A percentile compares a stretch with the other conserved stretches of the same genome.
Evolutionary conservation across 2,329 filamentous ascomycete genomes (phyloP).

Genomic region (Ceratocystiopsis minuta): DNA sequence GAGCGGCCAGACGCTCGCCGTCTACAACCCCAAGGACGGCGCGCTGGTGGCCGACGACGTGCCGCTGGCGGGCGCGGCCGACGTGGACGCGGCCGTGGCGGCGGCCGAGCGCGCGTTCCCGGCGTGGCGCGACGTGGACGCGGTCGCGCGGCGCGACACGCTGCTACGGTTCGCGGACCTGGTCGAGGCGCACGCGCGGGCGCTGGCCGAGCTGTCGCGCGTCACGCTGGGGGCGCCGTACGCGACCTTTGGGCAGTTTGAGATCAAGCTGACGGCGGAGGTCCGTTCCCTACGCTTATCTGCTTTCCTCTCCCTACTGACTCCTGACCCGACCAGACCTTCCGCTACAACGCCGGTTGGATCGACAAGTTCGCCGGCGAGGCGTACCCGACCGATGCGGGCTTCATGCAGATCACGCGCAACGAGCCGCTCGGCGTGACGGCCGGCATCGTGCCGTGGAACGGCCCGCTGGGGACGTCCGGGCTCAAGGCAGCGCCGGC

Average conservation of each 20-base stretch:
- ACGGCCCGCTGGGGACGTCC: background rate
- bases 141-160: background rate
- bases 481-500: background rate
- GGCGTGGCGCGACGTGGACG: background rate
- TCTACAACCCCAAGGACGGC: background rate
- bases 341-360: conserved; percentile 1
- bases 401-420: background rate
- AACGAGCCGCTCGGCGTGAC: background rate
- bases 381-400: background rate
- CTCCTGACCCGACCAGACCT: no score
- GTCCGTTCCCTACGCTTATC: no score
- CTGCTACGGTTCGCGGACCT: background rate
- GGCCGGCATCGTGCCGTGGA: conserved; percentile 1
- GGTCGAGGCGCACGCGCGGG: background rate
- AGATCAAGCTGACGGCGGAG: no score
- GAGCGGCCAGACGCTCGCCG: background rate
- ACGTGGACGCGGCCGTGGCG: background rate
- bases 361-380: conserved; percentile 1
- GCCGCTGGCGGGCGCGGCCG: background rate
- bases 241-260: background rate
- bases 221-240: background rate
- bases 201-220: background rate
- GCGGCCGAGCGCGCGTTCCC: background rate
- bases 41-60: background rate
- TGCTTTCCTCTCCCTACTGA: no score